Evolutionary conservation across 495 filamentous ascomycete genomes (phyloP).

Genomic region (Filosporella fistucella): DNA sequence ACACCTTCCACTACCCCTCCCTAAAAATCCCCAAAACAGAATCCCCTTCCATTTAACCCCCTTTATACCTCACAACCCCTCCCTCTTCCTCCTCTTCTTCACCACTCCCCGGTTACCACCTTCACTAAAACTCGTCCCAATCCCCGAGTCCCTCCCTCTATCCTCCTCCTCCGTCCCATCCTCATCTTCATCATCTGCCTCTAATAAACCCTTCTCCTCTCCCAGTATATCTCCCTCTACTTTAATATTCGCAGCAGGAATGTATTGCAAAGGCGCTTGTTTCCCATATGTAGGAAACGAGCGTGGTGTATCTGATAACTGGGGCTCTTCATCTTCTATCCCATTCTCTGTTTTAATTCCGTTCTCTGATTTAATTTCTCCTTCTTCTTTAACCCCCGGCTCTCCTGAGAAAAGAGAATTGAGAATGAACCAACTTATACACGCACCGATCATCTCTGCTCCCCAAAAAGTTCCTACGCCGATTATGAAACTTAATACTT

Average conservation of each 20-base stretch:
- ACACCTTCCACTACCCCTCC: no score
- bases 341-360: background rate
- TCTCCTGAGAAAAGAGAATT: slow-evolving; percentile 28
- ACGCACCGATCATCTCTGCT: slow-evolving; percentile 57
- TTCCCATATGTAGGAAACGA: slow-evolving; percentile 52
- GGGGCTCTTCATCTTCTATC: slow-evolving; percentile 25
- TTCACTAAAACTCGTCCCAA: slow-evolving; percentile 43
- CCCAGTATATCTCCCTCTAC: slow-evolving; percentile 26
- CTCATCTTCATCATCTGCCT: slow-evolving; percentile 34
- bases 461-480: slow-evolving; percentile 72
- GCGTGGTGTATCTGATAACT: slow-evolving; percentile 39
- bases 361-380: slow-evolving; percentile 21
- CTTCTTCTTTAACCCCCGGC: slow-evolving; percentile 21
- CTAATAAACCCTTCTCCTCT: slow-evolving; percentile 22
- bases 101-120: slow-evolving; percentile 19
- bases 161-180: slow-evolving; percentile 27
- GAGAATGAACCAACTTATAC: slow-evolving; percentile 53
- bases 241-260: slow-evolving; percentile 17
- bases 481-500: slow-evolving; percentile 59
- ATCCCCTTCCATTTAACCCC: no score
- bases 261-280: slow-evolving; percentile 43
- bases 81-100: slow-evolving; percentile 19
- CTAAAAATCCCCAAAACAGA: no score
- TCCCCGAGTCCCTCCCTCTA: slow-evolving; percentile 34
- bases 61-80: background rate